A percentile compares a stretch with the other conserved stretches of the same genome.
These are phyloP conservation scores for Bullera alba DNA, from an alignment of 768 basidiomycete genomes.

Conservation along the genomic window DNA sequence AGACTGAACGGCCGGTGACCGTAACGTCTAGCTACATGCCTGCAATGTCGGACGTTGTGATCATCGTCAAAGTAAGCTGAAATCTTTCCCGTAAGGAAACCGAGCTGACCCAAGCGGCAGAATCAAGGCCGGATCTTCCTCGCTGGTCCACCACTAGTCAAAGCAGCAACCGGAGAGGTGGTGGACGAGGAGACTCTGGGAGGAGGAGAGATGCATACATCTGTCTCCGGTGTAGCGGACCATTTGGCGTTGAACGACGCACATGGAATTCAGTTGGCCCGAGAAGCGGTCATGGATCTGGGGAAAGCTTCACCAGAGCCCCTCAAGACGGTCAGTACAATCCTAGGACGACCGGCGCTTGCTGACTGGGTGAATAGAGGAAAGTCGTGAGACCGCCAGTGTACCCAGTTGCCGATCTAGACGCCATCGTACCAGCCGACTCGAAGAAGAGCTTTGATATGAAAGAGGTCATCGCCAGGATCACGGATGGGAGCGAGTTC, in stretches of 20 bases:
- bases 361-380: too few relatives aligned
- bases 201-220: conserved; percentile 41
- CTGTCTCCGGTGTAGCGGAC: conserved; percentile 39
- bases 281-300: conserved; percentile 35
- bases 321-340: too few relatives aligned
- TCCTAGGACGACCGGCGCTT: too few relatives aligned
- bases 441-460: conserved; percentile 83
- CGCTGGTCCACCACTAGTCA: conserved; percentile 88
- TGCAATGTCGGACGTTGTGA: conserved; percentile 84
- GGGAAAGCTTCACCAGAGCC: conserved; percentile 10
- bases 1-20: not conserved
- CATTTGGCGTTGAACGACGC: conserved; percentile 30
- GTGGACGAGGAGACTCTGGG: conserved; percentile 85
- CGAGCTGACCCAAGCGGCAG: conserved; percentile 22
- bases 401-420: conserved; percentile 71
- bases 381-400: conserved; percentile 51
- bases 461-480: conserved; percentile 83
- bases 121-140: conserved; percentile 91
- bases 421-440: conserved; percentile 87
- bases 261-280: conserved; percentile 29
- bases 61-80: conserved; percentile 33
- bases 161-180: conserved; percentile 86
- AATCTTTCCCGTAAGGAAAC: not conserved
- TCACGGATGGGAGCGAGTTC: conserved; percentile 86
- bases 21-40: conserved; percentile 57